phyloP scores from a whole-genome alignment of 106 monocot genomes.

The Dendrobium catenatum region DNA sequence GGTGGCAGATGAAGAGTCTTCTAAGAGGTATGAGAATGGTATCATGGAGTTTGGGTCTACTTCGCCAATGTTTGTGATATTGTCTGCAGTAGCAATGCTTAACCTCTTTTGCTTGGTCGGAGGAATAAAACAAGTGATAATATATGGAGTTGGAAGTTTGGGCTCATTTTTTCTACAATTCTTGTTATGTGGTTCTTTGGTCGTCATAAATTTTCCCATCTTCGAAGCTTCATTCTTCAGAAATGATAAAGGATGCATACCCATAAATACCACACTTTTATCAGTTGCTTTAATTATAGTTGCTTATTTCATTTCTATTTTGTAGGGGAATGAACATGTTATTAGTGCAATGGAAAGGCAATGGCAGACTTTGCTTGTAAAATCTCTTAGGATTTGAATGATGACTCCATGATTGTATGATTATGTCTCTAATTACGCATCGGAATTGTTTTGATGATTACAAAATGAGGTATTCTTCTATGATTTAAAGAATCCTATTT shows the following conservation, averaged over 20 bases:
- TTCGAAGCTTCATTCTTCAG: conserved; percentile 54
- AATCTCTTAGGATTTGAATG: too few relatives aligned
- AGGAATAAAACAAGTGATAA: conserved; percentile 21
- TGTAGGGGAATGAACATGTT: background rate
- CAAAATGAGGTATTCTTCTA: too few relatives aligned
- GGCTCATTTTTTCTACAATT: conserved; percentile 32
- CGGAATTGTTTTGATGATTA: too few relatives aligned
- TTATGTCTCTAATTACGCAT: too few relatives aligned
- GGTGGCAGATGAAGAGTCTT: conserved; percentile 36
- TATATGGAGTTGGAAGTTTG: conserved; percentile 3
- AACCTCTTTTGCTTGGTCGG: conserved; percentile 34
- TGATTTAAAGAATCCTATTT: too few relatives aligned
- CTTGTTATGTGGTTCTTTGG: conserved; percentile 32
- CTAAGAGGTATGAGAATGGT: conserved; percentile 45
- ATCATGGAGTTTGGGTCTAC: conserved; percentile 58
- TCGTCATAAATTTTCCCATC: conserved; percentile 39
- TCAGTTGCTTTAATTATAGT: conserved; percentile 13
- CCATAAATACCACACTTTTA: conserved; percentile 19
- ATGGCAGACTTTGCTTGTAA: too few relatives aligned
- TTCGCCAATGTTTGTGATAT: conserved; percentile 31
- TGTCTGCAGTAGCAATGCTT: conserved; percentile 42
- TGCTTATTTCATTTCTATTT: background rate
- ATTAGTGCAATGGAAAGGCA: background rate
- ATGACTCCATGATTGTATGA: too few relatives aligned
- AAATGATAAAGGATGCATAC: conserved; percentile 50